phyloP scores from a whole-genome alignment of 331 rosid species.

The Telfairia occidentalis region DNA sequence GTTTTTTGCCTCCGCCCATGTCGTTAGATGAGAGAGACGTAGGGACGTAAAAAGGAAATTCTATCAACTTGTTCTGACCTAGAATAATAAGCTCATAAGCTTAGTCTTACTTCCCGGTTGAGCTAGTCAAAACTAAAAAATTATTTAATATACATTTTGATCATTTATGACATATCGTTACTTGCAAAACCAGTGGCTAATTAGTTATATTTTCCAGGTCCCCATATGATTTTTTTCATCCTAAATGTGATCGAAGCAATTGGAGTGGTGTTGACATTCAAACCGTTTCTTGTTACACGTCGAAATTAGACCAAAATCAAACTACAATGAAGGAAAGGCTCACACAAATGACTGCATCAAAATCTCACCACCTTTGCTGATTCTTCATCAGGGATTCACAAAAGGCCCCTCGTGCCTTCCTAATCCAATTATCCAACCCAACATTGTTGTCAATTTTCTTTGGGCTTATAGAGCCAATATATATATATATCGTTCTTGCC shows the following conservation, averaged over 20 bases:
- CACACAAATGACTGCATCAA: not conserved
- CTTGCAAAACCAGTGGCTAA: not conserved
- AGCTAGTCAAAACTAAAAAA: not conserved
- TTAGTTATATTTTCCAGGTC: constrained; percentile 2
- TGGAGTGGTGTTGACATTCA: constrained; percentile 8
- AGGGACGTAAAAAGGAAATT: too few relatives aligned
- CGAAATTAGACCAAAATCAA: not conserved
- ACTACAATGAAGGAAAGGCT: not conserved
- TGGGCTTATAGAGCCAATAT: not conserved
- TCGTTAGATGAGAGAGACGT: too few relatives aligned
- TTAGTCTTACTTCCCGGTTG: too few relatives aligned
- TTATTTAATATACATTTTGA: not conserved
- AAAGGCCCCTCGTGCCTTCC: not conserved
- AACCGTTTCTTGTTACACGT: constrained; percentile 9
- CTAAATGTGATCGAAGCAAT: constrained; percentile 13
- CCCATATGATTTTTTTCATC: constrained; percentile 6
- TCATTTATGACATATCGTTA: not conserved
- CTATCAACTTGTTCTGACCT: too few relatives aligned
- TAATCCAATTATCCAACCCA: not conserved
- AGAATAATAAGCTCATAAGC: too few relatives aligned
- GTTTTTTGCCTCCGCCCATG: too few relatives aligned
- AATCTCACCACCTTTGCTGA: not conserved
- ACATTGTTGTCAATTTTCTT: not conserved
- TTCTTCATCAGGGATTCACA: not conserved
- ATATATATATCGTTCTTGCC: too few relatives aligned